These are phyloP conservation scores for Hygrocybe coccinea DNA, from an alignment of 768 basidiomycete genomes.

Conservation along the genomic window DNA sequence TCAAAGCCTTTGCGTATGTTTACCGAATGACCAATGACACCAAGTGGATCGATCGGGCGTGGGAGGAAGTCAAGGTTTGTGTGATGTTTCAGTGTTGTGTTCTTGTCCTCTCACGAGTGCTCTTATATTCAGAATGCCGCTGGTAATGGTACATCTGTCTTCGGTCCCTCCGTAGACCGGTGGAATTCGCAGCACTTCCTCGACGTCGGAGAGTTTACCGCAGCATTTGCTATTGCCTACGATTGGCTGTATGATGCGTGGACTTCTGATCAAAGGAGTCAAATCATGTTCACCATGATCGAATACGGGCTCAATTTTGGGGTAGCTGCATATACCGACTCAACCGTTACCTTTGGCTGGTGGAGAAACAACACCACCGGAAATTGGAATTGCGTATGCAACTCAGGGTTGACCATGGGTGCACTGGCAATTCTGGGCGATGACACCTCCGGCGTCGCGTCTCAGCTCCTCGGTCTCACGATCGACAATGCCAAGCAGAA, in stretches of 20 bases:
- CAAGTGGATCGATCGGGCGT: constrained; percentile 83
- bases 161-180: constrained; percentile 59
- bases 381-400: constrained; percentile 99
- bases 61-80: constrained; percentile 75
- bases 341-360: constrained; percentile 57
- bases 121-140: constrained; percentile 56
- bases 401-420: constrained; percentile 82
- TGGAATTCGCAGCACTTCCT: constrained; percentile 95
- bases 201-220: constrained; percentile 83
- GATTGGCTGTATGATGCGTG: constrained; percentile 93
- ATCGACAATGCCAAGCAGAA: constrained; percentile 71
- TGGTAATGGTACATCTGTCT: constrained; percentile 58
- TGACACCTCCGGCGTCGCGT: constrained; percentile 69
- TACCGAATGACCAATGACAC: constrained; percentile 91
- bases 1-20: constrained; percentile 90
- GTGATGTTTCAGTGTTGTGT: not conserved
- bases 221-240: constrained; percentile 88
- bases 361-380: constrained; percentile 71
- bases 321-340: constrained; percentile 43
- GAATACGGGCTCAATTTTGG: constrained; percentile 73
- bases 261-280: constrained; percentile 63
- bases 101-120: not conserved
- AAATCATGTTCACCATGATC: constrained; percentile 69
- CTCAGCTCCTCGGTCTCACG: constrained; percentile 60
- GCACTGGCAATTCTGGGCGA: constrained; percentile 87